Percentiles rank a stretch among this genome's conserved stretches.
phyloP scores from a whole-genome alignment of 2,329 filamentous ascomycete species.

The Talaromyces islandicus region DNA sequence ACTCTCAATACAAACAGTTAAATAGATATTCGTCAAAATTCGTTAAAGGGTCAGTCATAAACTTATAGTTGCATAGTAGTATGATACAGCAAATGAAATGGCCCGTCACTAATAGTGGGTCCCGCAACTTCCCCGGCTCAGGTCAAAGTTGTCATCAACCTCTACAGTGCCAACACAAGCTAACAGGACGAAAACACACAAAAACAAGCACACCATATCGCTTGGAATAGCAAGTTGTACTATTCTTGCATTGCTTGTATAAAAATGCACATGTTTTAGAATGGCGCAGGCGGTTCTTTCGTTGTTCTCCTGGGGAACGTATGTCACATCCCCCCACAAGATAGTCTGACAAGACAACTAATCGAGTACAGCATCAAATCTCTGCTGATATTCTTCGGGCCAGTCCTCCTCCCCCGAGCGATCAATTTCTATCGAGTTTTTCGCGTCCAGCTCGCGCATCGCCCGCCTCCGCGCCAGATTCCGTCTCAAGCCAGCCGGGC shows the following conservation, averaged over 20 bases:
- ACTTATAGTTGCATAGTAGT: too few species aligned
- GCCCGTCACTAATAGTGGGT: not conserved
- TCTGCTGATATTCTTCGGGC: constrained; percentile 38
- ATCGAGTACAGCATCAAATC: constrained; percentile 32
- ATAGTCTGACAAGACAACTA: too few species aligned
- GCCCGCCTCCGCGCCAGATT: constrained; percentile 32
- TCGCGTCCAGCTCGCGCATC: constrained; percentile 26
- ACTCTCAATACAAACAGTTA: not conserved
- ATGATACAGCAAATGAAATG: not conserved
- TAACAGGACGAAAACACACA: not conserved
- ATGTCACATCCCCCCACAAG: not conserved
- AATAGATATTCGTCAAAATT: not conserved
- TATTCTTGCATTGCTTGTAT: not conserved
- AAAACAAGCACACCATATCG: not conserved
- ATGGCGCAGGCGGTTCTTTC: constrained; percentile 7
- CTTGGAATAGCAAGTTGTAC: not conserved
- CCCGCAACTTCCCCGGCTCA: not conserved
- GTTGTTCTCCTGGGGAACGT: constrained; percentile 9
- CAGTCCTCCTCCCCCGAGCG: constrained; percentile 34
- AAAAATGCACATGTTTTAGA: not conserved
- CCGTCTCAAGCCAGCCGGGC: constrained; percentile 30
- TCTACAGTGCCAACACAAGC: not conserved
- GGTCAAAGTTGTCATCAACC: not conserved
- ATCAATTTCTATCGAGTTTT: constrained; percentile 32
- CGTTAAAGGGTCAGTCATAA: not conserved